Evolutionary conservation across 768 basidiomycete genomes (phyloP), one percentile per base, ranked within the genome.

Genomic region (Lentinula detonsa): DNA sequence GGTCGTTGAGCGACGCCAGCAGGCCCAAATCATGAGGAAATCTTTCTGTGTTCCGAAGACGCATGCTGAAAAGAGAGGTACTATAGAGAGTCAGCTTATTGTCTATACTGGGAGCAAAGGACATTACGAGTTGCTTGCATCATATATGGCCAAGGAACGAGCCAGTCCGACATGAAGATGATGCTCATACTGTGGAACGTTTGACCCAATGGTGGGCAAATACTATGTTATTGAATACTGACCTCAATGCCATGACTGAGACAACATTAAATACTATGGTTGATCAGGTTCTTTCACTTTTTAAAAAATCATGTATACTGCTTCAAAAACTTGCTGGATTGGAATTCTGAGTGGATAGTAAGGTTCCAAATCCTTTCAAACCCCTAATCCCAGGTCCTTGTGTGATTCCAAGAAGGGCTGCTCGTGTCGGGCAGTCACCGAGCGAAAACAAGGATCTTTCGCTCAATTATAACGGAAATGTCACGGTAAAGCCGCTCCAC

Each of bases 261-360:
- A 81, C 81, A 1, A 79, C 49, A 57, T 76, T 79, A 62, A 84
- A 82, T 6, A n/a, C n/a, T n/a, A n/a, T n/a, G n/a, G n/a, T n/a
- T n/a, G n/a, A n/a, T n/a, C n/a, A n/a, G n/a, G n/a, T n/a, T n/a
- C n/a, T n/a, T n/a, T n/a, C n/a, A n/a, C n/a, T n/a, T n/a, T n/a
- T n/a, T n/a, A n/a, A n/a, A n/a, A n/a, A n/a, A n/a, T n/a, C n/a
- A n/a, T n/a, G n/a, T n/a, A n/a, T n/a, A n/a, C n/a, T n/a, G n/a
- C n/a, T n/a, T n/a, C n/a, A n/a, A n/a, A n/a, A n/a, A n/a, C n/a
- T n/a, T n/a, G n/a, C n/a, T n/a, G n/a, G n/a, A n/a, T n/a, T n/a
- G n/a, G n/a, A n/a, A n/a, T n/a, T n/a, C n/a, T n/a, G n/a, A n/a
- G n/a, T n/a, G n/a, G n/a, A n/a, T n/a, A n/a, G n/a, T n/a, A n/a